Percentiles rank a stretch among this genome's conserved stretches.
Evolutionary conservation across 805 yeast genomes (phyloP).

Genomic region (Yarrowia bubula): DNA sequence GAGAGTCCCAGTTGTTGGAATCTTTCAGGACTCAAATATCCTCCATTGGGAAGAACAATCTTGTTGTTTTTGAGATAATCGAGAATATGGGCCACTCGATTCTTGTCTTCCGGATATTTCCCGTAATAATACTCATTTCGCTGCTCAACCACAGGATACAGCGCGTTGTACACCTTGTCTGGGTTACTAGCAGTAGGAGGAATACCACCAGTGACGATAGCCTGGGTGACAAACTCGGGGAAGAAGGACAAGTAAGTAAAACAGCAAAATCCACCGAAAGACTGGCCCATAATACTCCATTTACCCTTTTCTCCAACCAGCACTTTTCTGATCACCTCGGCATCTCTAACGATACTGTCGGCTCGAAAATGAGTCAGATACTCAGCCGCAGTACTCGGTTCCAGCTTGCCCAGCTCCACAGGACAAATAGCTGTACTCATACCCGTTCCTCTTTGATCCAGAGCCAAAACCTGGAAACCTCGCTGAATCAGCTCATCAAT

Average conservation of each 20-base stretch:
- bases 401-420: conserved; percentile 27
- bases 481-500: conserved; percentile 44
- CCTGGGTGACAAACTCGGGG: conserved; percentile 45
- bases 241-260: conserved; percentile 50
- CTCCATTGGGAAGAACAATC: conserved; percentile 51
- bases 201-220: conserved; percentile 56
- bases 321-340: conserved; percentile 48
- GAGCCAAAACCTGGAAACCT: conserved; percentile 47
- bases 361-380: conserved; percentile 51
- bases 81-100: conserved; percentile 39
- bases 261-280: conserved; percentile 55
- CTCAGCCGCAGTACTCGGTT: conserved; percentile 40
- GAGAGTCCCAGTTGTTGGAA: conserved; percentile 53
- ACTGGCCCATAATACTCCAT: conserved; percentile 57
- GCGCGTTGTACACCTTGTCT: conserved; percentile 50
- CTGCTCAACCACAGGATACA: conserved; percentile 48
- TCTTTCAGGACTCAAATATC: conserved; percentile 49
- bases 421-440: conserved; percentile 49
- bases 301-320: conserved; percentile 38
- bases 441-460: conserved; percentile 67
- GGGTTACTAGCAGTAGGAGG: conserved; percentile 51
- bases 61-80: conserved; percentile 20
- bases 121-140: conserved; percentile 49
- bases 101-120: conserved; percentile 50
- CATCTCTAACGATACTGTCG: conserved; percentile 46